Conservation (phyloP, 768 basidiomycete genomes). For the Lactifluus volemus region DNA sequence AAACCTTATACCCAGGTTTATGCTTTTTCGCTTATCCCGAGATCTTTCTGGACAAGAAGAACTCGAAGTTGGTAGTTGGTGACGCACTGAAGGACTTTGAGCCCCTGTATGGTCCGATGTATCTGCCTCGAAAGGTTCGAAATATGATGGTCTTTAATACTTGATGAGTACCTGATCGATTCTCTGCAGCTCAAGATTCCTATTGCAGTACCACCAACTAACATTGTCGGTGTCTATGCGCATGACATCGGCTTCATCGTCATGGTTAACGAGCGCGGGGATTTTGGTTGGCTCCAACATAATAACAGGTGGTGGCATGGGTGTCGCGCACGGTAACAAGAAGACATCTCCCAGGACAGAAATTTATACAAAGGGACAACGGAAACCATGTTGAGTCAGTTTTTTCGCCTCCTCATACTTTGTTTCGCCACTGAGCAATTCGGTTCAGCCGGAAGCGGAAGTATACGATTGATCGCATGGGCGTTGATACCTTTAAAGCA, state of each 20-base stretch:
- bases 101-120: slow-evolving; percentile 96
- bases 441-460: slow-evolving; percentile 54
- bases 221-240: slow-evolving; percentile 92
- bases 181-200: slow-evolving; percentile 85
- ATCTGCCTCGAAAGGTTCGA: slow-evolving; percentile 86
- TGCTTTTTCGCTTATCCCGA: slow-evolving; percentile 95
- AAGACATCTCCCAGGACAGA: slow-evolving; percentile 93
- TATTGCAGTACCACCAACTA: slow-evolving; percentile 91
- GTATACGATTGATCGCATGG: slow-evolving; percentile 96
- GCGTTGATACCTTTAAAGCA: slow-evolving; percentile 73
- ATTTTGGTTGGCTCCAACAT: slow-evolving; percentile 93
- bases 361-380: slow-evolving; percentile 85
- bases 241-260: slow-evolving; percentile 98
- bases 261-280: slow-evolving; percentile 66
- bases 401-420: not conserved
- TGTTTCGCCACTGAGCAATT: not conserved
- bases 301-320: slow-evolving; percentile 93
- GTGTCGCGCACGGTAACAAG: slow-evolving; percentile 97
- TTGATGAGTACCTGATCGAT: slow-evolving; percentile 5
- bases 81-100: slow-evolving; percentile 92
- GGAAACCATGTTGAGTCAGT: slow-evolving; percentile 90
- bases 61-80: slow-evolving; percentile 57
- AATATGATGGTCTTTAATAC: not conserved
- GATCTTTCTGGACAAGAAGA: slow-evolving; percentile 98
- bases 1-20: slow-evolving; percentile 76